Evolutionary conservation across 139 green algal genomes (phyloP).

Genomic region (Coccomyxa sp.): DNA sequence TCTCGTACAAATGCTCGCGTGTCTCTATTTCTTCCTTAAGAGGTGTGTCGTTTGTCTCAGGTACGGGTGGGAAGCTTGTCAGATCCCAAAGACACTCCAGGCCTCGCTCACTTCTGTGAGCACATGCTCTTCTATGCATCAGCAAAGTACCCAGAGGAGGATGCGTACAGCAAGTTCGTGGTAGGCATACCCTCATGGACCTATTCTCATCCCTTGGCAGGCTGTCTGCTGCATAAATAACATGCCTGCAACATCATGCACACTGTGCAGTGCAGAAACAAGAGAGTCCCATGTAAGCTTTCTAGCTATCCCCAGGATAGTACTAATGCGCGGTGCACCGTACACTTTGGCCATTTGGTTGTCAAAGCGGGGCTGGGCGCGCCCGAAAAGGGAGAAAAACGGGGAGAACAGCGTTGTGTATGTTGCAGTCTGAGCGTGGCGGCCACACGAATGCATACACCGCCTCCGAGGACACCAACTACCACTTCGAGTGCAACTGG

Average conservation of each 20-base stretch:
- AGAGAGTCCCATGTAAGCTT: no score
- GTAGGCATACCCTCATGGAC: slow-evolving; percentile 1
- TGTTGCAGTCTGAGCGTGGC: slow-evolving; percentile 48
- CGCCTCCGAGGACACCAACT: slow-evolving; percentile 78
- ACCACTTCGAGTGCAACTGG: slow-evolving; percentile 85
- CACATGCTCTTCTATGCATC: slow-evolving; percentile 93
- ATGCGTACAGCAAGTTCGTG: slow-evolving; percentile 61
- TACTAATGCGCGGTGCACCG: no score
- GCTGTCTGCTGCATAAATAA: no score
- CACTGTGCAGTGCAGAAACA: no score
- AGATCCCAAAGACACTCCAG: slow-evolving; percentile 69
- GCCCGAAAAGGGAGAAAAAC: neutral
- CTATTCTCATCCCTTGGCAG: no score
- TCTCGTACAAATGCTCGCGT: neutral
- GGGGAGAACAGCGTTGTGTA: neutral
- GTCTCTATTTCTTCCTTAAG: neutral
- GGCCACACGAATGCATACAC: slow-evolving; percentile 91
- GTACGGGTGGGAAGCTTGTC: slow-evolving; percentile 71
- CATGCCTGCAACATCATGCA: no score
- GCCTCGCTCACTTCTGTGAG: slow-evolving; percentile 84
- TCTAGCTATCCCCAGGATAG: no score
- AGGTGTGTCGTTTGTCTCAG: slow-evolving; percentile 15
- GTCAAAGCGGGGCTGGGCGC: no score
- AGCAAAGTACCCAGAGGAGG: slow-evolving; percentile 77
- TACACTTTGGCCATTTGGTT: no score